A percentile compares a stretch with the other conserved stretches of the same genome.
Conservation (phyloP, 768 basidiomycete species). For the Dacryopinax primogenitus region DNA sequence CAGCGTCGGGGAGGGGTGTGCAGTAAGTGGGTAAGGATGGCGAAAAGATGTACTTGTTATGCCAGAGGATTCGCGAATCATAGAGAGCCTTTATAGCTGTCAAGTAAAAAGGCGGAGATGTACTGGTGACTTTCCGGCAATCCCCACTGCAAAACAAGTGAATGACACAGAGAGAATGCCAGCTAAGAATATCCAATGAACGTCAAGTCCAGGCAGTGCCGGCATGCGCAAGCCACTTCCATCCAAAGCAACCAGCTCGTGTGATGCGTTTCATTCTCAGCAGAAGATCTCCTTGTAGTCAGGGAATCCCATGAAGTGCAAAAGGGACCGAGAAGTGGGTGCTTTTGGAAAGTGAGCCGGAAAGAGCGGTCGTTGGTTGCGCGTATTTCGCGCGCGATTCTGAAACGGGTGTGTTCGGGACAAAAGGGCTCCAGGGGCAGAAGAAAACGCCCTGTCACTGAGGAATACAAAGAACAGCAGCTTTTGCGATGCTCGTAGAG, state of each 20-base stretch:
- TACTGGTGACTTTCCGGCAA: background rate
- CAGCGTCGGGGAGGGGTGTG: background rate
- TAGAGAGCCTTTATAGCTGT: background rate
- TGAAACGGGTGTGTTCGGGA: background rate
- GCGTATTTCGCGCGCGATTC: conserved; percentile 7
- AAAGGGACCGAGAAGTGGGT: background rate
- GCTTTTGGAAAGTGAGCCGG: background rate
- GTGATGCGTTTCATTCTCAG: conserved; percentile 4
- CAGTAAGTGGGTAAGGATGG: background rate
- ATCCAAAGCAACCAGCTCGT: background rate
- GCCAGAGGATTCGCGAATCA: background rate
- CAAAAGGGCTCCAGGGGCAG: background rate
- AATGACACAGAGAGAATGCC: background rate
- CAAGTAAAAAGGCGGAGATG: too few relatives aligned
- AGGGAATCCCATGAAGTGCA: background rate
- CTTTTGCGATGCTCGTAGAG: background rate
- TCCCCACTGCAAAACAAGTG: background rate
- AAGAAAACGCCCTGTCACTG: background rate
- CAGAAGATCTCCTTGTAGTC: background rate
- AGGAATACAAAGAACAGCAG: background rate
- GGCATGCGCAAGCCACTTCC: background rate
- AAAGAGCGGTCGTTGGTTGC: background rate
- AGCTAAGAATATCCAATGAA: background rate
- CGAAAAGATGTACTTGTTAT: background rate
- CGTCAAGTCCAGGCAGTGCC: background rate